A percentile compares a stretch with the other conserved stretches of the same genome.
Conservation (phyloP, 23 red algal species). For the Cyanidium caldarium region DNA sequence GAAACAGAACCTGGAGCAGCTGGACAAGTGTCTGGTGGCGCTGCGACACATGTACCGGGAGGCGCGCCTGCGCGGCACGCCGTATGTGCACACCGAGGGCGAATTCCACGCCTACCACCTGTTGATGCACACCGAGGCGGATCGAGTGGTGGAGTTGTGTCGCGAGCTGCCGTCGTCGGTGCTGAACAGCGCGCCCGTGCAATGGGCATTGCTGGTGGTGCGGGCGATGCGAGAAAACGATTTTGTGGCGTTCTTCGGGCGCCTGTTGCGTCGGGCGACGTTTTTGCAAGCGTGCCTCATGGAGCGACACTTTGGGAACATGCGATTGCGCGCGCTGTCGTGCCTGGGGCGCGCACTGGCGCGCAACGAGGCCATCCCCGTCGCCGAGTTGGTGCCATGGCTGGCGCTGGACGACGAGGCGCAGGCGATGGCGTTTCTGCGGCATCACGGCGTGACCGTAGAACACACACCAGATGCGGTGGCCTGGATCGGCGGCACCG, state of each 20-base stretch:
- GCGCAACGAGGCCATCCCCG: background rate
- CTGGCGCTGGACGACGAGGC: background rate
- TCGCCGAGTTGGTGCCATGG: background rate
- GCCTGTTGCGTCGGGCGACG: background rate
- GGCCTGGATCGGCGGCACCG: too few relatives aligned
- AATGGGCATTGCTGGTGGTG: slow-evolving; percentile 7
- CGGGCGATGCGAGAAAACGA: background rate
- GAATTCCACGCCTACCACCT: slow-evolving; percentile 23
- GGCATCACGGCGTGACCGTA: background rate
- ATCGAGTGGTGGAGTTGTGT: background rate
- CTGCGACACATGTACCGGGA: slow-evolving; percentile 79
- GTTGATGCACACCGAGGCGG: background rate
- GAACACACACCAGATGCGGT: too few relatives aligned
- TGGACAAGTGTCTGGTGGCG: slow-evolving; percentile 86
- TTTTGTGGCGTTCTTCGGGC: slow-evolving; percentile 10
- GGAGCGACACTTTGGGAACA: slow-evolving; percentile 11
- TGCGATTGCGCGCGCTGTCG: background rate
- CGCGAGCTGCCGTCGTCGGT: background rate
- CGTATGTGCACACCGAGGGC: background rate
- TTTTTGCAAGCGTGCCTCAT: slow-evolving; percentile 13
- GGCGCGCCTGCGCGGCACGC: background rate
- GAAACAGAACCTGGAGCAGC: slow-evolving; percentile 87
- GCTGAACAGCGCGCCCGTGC: background rate
- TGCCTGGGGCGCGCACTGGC: background rate
- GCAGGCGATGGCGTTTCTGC: background rate